phyloP scores from a whole-genome alignment of 306 rosid genomes.

The Rubus idaeus region DNA sequence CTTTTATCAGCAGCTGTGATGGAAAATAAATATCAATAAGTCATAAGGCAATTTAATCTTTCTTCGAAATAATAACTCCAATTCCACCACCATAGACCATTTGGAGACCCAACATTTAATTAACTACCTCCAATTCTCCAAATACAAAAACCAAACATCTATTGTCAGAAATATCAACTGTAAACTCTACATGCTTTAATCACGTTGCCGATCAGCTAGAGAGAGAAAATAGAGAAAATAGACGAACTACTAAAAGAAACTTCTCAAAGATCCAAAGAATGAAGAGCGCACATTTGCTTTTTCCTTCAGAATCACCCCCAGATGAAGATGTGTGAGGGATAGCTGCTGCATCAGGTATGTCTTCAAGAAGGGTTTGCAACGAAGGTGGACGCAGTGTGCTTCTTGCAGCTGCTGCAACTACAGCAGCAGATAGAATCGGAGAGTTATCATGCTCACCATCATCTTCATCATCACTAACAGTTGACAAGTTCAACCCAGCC shows the following conservation, averaged over 20 bases:
- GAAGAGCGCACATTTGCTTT: constrained; percentile 73
- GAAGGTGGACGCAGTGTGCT: constrained; percentile 96
- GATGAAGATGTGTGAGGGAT: constrained; percentile 70
- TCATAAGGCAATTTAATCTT: not conserved
- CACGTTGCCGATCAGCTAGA: not conserved
- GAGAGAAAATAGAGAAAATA: not conserved
- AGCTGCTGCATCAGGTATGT: constrained; percentile 56
- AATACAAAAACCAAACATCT: not conserved
- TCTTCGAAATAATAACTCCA: not conserved
- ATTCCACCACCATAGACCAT: constrained; percentile 7
- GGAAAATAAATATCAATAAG: constrained; percentile 10
- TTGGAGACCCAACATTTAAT: not conserved
- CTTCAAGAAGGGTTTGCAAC: constrained; percentile 95
- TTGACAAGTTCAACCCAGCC: constrained; percentile 70
- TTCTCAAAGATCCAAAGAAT: not conserved
- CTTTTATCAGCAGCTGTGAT: constrained; percentile 85
- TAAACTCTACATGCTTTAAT: not conserved
- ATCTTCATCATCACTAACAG: constrained; percentile 89
- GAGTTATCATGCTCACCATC: constrained; percentile 59
- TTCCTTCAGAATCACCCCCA: constrained; percentile 96
- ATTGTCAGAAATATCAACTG: not conserved
- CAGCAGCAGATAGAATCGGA: constrained; percentile 81
- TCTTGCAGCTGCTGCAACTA: constrained; percentile 95
- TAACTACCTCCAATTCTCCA: not conserved
- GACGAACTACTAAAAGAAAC: not conserved